Evolutionary conservation across 2,329 filamentous ascomycete species (phyloP), one percentile per base, ranked within the genome.

Genomic region (Periconia digitata): DNA sequence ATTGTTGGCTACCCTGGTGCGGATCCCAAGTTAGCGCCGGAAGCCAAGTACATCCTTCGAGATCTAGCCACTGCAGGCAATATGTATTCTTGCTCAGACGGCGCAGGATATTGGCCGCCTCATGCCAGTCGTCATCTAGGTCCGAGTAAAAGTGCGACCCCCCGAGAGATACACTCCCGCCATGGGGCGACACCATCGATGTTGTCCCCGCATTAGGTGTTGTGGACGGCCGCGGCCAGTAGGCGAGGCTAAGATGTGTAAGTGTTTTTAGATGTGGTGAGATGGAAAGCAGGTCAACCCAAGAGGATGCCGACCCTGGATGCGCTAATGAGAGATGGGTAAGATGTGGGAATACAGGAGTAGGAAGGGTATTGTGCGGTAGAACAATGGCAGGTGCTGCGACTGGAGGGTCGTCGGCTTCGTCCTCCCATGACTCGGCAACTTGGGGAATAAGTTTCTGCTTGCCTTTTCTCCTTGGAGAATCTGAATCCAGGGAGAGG

Each of bases 41-140:
- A 24, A 79, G 59, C 83, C 83, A 85, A 18, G 73, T 69, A 57
- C 83, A 86, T 8, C 83, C 82, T 61, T 84, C 80, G 1, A 86
- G 68, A 56, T 85, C 83, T 2, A 86, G 73, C 81, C 81, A 85
- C 56, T 78, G 76, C 2, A 86, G 71, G 38, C 80, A 81, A 55
- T 84, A 81, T 0, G 82, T 80, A 37, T 76, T 74, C 39, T 74
- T 70, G 21, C 79, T 81, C 1, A 86, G 70, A 20, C 78, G 78
- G 6, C 80, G 77, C 1, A 86, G 71, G 17, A 85, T 76, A 16
- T 76, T 76, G 1, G 79, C 75, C 1, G 81, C 77, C 62, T 85
- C 81, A 32, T 76, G 73, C 73, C 77, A 79, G 60, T 84, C 77
- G 44, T 79, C 72, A 46, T 84, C 80, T 23, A 75, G 65, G 3